These are phyloP conservation scores for Sugiyamaella pinicola DNA, from an alignment of 1,139 yeast genomes.

Conservation along the genomic window DNA sequence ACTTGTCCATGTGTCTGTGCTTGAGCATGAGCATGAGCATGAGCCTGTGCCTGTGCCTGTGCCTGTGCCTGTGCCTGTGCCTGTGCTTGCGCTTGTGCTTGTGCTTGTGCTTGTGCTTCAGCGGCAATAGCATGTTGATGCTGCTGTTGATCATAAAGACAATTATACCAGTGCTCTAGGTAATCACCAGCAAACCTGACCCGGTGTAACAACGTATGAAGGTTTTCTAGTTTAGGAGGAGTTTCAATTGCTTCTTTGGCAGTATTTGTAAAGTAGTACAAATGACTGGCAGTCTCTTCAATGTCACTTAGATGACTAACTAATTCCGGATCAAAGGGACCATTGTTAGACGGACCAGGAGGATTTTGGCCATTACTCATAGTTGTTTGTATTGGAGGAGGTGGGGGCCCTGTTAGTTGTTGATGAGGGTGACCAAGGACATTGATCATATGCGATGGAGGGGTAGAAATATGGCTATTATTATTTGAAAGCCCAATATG, in stretches of 20 bases:
- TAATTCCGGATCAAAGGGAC: slow-evolving; percentile 17
- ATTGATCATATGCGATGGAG: not conserved
- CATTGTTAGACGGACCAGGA: not conserved
- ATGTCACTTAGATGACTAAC: slow-evolving; percentile 26
- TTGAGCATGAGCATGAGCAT: slow-evolving; percentile 13
- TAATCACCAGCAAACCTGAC: slow-evolving; percentile 28
- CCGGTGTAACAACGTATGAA: slow-evolving; percentile 29
- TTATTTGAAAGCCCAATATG: not conserved
- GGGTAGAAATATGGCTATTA: not conserved
- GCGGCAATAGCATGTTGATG: slow-evolving; percentile 19
- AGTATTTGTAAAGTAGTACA: slow-evolving; percentile 28
- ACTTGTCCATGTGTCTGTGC: not conserved
- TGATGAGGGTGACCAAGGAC: not conserved
- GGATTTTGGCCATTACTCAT: not conserved
- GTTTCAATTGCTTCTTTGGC: slow-evolving; percentile 24
- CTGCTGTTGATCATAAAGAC: slow-evolving; percentile 26
- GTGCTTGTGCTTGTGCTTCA: slow-evolving; percentile 21
- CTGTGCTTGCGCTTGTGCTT: slow-evolving; percentile 21
- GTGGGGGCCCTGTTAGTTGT: not conserved
- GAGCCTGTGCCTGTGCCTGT: slow-evolving; percentile 18
- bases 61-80: slow-evolving; percentile 21
- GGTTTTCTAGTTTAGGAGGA: slow-evolving; percentile 27
- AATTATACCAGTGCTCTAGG: slow-evolving; percentile 32
- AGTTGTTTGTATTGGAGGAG: not conserved
- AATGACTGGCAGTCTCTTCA: slow-evolving; percentile 32